Evolutionary conservation across 108 stramenopile genomes (phyloP), one percentile per base, ranked within the genome.

Genomic region (Asterionellopsis glacialis): DNA sequence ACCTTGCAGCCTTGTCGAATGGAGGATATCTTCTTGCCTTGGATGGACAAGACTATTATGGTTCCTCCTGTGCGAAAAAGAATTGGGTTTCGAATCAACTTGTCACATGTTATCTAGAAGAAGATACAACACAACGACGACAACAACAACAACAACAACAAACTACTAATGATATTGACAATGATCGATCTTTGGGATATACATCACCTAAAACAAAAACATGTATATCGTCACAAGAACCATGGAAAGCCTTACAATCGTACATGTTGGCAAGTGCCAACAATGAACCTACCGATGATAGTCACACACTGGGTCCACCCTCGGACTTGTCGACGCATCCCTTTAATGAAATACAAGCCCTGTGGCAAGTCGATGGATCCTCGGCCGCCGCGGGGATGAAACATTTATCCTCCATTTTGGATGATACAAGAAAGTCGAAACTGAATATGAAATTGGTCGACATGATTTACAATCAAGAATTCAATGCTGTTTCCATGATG

Each of bases 261-360:
- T 85, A 89, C 71, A 73, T 61, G 1, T 60, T 67, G 45, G 74
- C 77, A 11, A 81, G 84, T 59, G 70, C 87, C 53, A 89, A 89
- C 58, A 85, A 83, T 59, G 69, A 78, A n/a, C 55, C 87, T 1
- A 69, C 87, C 9, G 72, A 89, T 47, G 55, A 66, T 58, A 57
- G 47, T n/a, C 48, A 68, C 42, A 45, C 41, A 21, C 57, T 89
- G n/a, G 88, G 88, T 9, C 88, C 84, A 48, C 84, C 84, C 9
- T 64, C 48, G 11, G 67, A 77, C 45, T 51, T 51, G 33, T 65
- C 61, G 24, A 58, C 64, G 41, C 82, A 77, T 70, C 88, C 87
- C 1, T 80, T 89, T 61, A 82, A 81, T 59, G 82, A 79, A 57
- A 76, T 85, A n/a, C 88, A 89, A 61, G 82, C 79, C 5, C 63